Evolutionary conservation across 1,284 basidiomycete species (phyloP), one percentile per base, ranked within the genome.

Genomic region (Cystobasidium pallidum): DNA sequence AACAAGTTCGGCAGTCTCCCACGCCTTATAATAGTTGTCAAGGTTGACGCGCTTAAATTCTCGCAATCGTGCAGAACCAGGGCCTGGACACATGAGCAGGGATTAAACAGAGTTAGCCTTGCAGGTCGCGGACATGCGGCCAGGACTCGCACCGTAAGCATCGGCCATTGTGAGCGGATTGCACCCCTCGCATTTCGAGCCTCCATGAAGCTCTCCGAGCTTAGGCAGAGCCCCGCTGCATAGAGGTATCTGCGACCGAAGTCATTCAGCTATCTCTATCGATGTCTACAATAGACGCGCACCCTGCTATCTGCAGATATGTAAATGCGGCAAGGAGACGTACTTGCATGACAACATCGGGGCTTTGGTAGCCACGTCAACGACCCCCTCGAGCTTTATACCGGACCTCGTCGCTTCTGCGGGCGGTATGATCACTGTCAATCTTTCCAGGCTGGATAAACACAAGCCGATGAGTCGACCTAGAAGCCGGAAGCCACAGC

Each of bases 291-390:
- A n/a, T n/a, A n/a, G n/a, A n/a, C n/a, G n/a, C n/a, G n/a, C n/a
- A n/a, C n/a, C n/a, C n/a, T n/a, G n/a, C n/a, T n/a, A n/a, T n/a
- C n/a, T 39, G 36, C 36, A 39, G 36, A 13, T 13, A 7, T 13
- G 6, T 8, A 6, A 17, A 32, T 36, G 24, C 32, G 15, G 13
- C 6, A 21, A 34, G 43, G 32, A 2, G 1, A 34, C 62, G 30
- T 24, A 64, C 62, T 51, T 36, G 62, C 62, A 64, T 8, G 62
- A 49, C 45, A 64, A 30, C n/a, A 64, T 30, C n/a, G 62, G 62
- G 13, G 26, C n/a, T 36, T 19, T 30, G 1, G 30, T 47, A 26
- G 62, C 62, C 7, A 64, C 15, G 32, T 47, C 47, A 19, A 64
- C 11, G 4, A 64, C 62, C 2, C 26, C 24, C 17, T 47, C 21